Conservation (phyloP, 495 filamentous ascomycete species). For the Endocarpon pusillum region DNA sequence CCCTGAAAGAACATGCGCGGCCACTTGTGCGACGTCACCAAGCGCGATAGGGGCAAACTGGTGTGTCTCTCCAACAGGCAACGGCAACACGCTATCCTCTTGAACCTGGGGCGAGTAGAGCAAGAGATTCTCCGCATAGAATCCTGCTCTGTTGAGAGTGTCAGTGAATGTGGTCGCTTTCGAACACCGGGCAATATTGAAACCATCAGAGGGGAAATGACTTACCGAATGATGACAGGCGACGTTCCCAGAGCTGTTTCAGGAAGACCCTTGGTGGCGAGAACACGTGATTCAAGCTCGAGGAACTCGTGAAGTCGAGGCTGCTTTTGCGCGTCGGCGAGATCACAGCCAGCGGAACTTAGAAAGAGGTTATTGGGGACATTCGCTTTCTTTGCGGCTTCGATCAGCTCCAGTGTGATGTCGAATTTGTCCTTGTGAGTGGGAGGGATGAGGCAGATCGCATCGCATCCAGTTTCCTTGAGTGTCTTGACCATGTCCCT, state of each 20-base stretch:
- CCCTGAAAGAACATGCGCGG: constrained; percentile 32
- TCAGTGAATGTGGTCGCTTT: no score
- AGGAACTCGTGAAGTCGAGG: constrained; percentile 36
- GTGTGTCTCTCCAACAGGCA: constrained; percentile 32
- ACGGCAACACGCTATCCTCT: constrained; percentile 25
- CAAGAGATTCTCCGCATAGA: constrained; percentile 41
- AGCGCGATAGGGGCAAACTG: constrained; percentile 38
- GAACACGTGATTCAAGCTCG: constrained; percentile 29
- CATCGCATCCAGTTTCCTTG: constrained; percentile 27
- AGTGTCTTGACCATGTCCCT: constrained; percentile 21
- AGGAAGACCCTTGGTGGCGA: constrained; percentile 30
- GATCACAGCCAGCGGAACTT: constrained; percentile 35
- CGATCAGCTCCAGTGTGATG: constrained; percentile 29
- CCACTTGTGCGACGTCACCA: constrained; percentile 32
- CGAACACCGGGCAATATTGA: no score
- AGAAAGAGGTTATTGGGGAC: constrained; percentile 34
- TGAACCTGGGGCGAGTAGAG: constrained; percentile 30
- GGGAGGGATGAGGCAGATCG: constrained; percentile 37
- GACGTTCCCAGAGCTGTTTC: constrained; percentile 23
- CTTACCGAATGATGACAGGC: constrained; percentile 33
- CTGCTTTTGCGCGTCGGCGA: constrained; percentile 33
- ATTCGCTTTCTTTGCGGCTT: constrained; percentile 30
- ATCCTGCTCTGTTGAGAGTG: constrained; percentile 31
- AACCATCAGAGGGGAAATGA: constrained; percentile 1
- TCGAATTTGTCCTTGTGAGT: constrained; percentile 29